Evolutionary conservation across 805 yeast genomes (phyloP), one percentile per base, ranked within the genome.

Genomic region (Kodamaea jinghongensis): DNA sequence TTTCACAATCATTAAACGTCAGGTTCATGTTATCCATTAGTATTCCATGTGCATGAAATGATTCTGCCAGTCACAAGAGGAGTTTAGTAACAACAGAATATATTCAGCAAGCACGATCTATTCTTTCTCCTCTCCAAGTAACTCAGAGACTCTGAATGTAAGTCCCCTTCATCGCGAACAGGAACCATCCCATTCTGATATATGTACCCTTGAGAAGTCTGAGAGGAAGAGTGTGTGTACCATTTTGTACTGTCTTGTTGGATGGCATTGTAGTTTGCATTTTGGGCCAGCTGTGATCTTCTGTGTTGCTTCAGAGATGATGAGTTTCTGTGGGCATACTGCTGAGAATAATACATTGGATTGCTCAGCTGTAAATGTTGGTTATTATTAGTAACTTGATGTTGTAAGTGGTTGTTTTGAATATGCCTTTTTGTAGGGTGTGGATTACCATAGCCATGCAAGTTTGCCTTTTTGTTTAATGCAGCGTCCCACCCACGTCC

Each of bases 371-470:
- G 38, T 20, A 15, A 28, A 34, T 14, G 33, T 28, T 4, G 36
- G 54, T 41, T 52, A 54, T 34, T 52, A 27, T 6, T 22, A 25
- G 20, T 55, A 44, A 32, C 29, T 33, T 41, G 50, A 26, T 40
- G 55, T 40, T 36, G 44, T 11, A 40, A 50, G 16, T 39, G 48
- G 34, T 47, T 49, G 30, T 62, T 56, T 44, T 57, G 56, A 47
- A 43, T 46, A 28, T 48, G 50, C 38, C 45, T 36, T 34, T 55
- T 61, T 31, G 78, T 77, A 31, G 96, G 96, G 52, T 82, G 85
- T 46, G 96, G 96, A 61, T 89, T 93, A 26, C 97, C 97, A 61
- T 90, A 90, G 31, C 98, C 98, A 63, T 90, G 97, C 47, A 90
- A 68, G 56, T 90, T 90, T 39, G 96, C 95, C 63, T 90, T 90